phyloP scores from a whole-genome alignment of 2,329 filamentous ascomycete genomes.

The Penicillium sp. region DNA sequence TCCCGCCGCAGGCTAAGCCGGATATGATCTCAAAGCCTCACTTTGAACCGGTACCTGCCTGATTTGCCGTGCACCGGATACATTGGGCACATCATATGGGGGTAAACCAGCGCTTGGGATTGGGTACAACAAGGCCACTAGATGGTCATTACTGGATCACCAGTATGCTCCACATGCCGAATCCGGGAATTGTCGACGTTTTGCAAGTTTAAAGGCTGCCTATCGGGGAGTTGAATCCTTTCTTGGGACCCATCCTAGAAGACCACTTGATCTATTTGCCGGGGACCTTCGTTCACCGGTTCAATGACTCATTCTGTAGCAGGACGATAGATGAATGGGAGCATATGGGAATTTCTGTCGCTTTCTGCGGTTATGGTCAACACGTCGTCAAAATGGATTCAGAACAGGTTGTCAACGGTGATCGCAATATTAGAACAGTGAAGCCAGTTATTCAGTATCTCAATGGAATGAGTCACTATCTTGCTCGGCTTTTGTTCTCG shows the following conservation, averaged over 20 bases:
- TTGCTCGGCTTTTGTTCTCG: background rate
- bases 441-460: background rate
- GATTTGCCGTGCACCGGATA: constrained; percentile 6
- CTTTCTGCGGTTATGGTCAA: constrained; percentile 5
- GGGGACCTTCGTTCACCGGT: constrained; percentile 3
- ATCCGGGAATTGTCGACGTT: background rate
- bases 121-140: background rate
- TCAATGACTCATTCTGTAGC: constrained; percentile 4
- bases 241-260: background rate
- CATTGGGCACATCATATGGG: constrained; percentile 10
- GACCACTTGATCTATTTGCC: background rate
- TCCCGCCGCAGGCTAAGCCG: background rate
- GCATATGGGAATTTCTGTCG: background rate
- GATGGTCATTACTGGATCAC: background rate
- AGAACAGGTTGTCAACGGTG: background rate
- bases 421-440: background rate
- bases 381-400: background rate
- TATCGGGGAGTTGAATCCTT: background rate
- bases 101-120: background rate
- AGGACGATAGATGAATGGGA: background rate
- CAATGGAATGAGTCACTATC: background rate
- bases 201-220: background rate
- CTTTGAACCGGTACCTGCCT: constrained; percentile 10
- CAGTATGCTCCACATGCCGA: constrained; percentile 1
- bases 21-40: constrained; percentile 11